These are phyloP conservation scores for Mallotus nudiflorus DNA, from an alignment of 345 rosid species.

Conservation along the genomic window DNA sequence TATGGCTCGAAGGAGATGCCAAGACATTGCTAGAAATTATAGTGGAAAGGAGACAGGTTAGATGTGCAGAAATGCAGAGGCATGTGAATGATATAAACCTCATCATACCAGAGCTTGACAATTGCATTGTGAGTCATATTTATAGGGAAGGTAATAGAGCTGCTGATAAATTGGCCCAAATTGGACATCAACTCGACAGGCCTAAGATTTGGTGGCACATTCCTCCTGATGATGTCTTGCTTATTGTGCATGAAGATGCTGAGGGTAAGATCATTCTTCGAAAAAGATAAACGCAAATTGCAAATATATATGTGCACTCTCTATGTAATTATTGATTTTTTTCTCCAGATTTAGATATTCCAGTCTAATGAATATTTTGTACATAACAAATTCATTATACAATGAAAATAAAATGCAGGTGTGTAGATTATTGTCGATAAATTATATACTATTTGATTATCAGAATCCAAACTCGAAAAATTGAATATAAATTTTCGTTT, in stretches of 20 bases:
- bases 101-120: constrained; percentile 56
- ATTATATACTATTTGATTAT: no score
- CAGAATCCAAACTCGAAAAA: no score
- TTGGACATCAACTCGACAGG: constrained; percentile 57
- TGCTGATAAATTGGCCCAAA: constrained; percentile 66
- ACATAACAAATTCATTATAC: no score
- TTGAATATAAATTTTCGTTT: no score
- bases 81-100: constrained; percentile 46
- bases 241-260: constrained; percentile 68
- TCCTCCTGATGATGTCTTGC: constrained; percentile 62
- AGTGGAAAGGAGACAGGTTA: constrained; percentile 45
- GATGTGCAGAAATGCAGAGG: constrained; percentile 43
- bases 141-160: constrained; percentile 78
- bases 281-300: constrained; percentile 32
- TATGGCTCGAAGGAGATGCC: constrained; percentile 89
- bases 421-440: not conserved
- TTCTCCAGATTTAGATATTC: not conserved
- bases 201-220: constrained; percentile 55
- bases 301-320: not conserved
- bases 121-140: constrained; percentile 51
- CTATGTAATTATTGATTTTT: not conserved
- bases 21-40: constrained; percentile 62
- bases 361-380: not conserved
- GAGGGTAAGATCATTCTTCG: constrained; percentile 60
- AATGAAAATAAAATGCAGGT: not conserved